Percentiles rank a stretch among this genome's conserved stretches.
These are phyloP conservation scores for Cornus suecica DNA, from an alignment of 148 eudicot genomes.

Conservation along the genomic window DNA sequence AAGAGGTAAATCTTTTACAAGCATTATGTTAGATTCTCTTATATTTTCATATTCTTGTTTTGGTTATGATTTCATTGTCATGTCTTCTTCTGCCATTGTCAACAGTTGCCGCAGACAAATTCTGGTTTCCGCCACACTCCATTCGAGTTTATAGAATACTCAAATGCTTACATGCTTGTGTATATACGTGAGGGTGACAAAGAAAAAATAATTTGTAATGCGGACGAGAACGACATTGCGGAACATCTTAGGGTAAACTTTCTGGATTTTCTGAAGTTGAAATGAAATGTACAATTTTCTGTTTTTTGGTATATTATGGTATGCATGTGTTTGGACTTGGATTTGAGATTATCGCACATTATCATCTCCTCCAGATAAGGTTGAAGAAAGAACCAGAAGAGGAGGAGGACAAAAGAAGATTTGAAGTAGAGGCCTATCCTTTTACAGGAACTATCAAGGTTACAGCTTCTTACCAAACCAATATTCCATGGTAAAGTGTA, in stretches of 20 bases:
- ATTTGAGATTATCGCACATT: not conserved
- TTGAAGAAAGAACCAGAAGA: slow-evolving; percentile 82
- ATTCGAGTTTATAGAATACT: slow-evolving; percentile 76
- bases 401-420: slow-evolving; percentile 72
- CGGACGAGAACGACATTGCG: slow-evolving; percentile 85
- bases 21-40: not conserved
- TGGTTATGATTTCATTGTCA: not conserved
- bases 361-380: slow-evolving; percentile 42
- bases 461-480: not conserved
- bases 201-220: slow-evolving; percentile 82
- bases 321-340: not conserved
- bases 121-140: slow-evolving; percentile 78
- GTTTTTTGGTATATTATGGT: not conserved
- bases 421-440: slow-evolving; percentile 82
- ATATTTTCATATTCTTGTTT: not conserved
- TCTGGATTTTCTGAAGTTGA: slow-evolving; percentile 2
- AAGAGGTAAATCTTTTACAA: slow-evolving; percentile 49
- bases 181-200: slow-evolving; percentile 89
- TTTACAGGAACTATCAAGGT: slow-evolving; percentile 90
- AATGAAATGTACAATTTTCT: not conserved
- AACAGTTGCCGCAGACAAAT: slow-evolving; percentile 73
- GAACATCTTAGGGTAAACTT: slow-evolving; percentile 77
- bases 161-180: slow-evolving; percentile 96
- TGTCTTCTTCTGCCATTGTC: slow-evolving; percentile 18
- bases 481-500: not conserved